Conservation (phyloP, 768 basidiomycete genomes). For the Cystobasidium ongulense region DNA sequence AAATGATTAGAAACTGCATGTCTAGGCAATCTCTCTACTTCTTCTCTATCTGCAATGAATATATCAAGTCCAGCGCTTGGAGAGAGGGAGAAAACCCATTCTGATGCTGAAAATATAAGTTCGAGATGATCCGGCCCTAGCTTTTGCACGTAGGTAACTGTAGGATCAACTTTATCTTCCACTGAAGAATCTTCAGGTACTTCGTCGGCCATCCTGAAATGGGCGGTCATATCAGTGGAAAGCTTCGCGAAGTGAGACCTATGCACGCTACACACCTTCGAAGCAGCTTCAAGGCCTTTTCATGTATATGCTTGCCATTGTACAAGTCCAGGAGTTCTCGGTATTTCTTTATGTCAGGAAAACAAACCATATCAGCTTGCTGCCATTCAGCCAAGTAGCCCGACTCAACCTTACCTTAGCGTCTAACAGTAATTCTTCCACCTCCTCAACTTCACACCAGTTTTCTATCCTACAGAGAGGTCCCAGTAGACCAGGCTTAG, state of each 20-base stretch:
- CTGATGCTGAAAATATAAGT: conserved; percentile 69
- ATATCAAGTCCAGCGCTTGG: conserved; percentile 76
- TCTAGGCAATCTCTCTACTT: conserved; percentile 72
- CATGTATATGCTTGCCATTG: conserved; percentile 90
- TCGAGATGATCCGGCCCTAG: conserved; percentile 71
- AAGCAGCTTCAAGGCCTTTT: conserved; percentile 73
- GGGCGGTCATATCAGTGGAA: background rate
- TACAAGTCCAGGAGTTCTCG: conserved; percentile 84
- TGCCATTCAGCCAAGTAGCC: too few relatives aligned
- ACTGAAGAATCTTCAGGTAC: conserved; percentile 53
- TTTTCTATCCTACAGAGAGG: conserved; percentile 82
- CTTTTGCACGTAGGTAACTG: conserved; percentile 82
- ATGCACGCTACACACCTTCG: conserved; percentile 57
- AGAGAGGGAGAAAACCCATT: conserved; percentile 76
- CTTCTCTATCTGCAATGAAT: conserved; percentile 74
- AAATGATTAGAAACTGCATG: conserved; percentile 68
- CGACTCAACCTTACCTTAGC: conserved; percentile 61
- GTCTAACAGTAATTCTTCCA: conserved; percentile 73
- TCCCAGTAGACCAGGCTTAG: conserved; percentile 68
- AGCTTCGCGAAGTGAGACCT: too few relatives aligned
- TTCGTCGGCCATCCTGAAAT: conserved; percentile 64
- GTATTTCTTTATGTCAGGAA: conserved; percentile 59
- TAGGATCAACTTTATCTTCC: conserved; percentile 69
- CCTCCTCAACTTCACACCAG: conserved; percentile 94
- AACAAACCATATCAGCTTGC: background rate